phyloP scores from a whole-genome alignment of 2,329 filamentous ascomycete genomes.

The Fusarium sp. region DNA sequence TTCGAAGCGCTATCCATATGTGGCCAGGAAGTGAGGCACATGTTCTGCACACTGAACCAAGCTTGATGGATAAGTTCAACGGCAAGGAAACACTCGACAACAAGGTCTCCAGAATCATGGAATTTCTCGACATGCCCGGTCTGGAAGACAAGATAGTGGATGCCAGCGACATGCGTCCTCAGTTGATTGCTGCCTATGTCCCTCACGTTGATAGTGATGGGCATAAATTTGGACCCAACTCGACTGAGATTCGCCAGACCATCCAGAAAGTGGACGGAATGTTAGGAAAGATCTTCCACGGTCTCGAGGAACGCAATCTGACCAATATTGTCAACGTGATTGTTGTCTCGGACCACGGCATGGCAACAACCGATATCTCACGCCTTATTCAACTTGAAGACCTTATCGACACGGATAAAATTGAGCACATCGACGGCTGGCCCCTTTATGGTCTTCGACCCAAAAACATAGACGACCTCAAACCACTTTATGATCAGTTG shows the following conservation, averaged over 20 bases:
- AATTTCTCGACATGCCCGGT: conserved; percentile 87
- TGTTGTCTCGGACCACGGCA: conserved; percentile 97
- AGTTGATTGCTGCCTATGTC: conserved; percentile 94
- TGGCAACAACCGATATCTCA: conserved; percentile 89
- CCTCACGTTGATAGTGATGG: conserved; percentile 91
- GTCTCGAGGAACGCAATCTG: conserved; percentile 84
- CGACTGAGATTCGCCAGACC: conserved; percentile 85
- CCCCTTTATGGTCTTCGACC: conserved; percentile 90
- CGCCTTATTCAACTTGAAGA: conserved; percentile 92
- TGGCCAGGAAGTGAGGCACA: conserved; percentile 97
- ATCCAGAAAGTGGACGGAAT: conserved; percentile 86
- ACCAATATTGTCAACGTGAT: conserved; percentile 93
- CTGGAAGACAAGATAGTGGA: conserved; percentile 67
- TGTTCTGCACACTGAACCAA: conserved; percentile 79
- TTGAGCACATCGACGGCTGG: conserved; percentile 93
- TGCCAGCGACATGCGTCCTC: conserved; percentile 74
- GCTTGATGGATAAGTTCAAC: conserved; percentile 87
- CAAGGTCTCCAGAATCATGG: conserved; percentile 84
- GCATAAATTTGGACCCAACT: conserved; percentile 92
- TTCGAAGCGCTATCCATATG: conserved; percentile 92
- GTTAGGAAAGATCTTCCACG: conserved; percentile 80
- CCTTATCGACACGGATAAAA: conserved; percentile 79
- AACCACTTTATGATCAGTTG: conserved; percentile 73
- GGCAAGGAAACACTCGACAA: conserved; percentile 77
- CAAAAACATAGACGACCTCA: conserved; percentile 75